Conservation (phyloP, 2,329 filamentous ascomycete genomes). For the Fusarium nelsonii region DNA sequence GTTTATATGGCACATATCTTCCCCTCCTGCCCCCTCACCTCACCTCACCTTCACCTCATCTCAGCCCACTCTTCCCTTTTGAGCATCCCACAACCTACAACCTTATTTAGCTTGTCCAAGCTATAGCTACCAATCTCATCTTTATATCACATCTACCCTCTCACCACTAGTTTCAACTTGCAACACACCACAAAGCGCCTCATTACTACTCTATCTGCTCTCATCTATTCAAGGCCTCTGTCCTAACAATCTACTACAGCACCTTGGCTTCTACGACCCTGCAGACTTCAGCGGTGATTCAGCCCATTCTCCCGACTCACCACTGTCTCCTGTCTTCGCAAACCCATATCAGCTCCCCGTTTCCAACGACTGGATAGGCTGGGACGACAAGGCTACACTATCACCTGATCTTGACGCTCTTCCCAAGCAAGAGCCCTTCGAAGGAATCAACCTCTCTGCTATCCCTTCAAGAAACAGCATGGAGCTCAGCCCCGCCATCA, state of each 20-base stretch:
- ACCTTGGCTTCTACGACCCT: conserved; percentile 47
- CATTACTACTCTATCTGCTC: neutral
- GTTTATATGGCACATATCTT: conserved; percentile 47
- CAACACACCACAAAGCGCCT: conserved; percentile 40
- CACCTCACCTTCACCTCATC: conserved; percentile 42
- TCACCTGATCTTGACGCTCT: conserved; percentile 47
- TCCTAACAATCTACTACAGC: conserved; percentile 42
- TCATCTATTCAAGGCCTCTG: neutral
- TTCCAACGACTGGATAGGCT: conserved; percentile 47
- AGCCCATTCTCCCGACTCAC: conserved; percentile 47
- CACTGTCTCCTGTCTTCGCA: conserved; percentile 46
- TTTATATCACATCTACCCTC: conserved; percentile 35
- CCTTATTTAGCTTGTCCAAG: conserved; percentile 24
- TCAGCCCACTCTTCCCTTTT: conserved; percentile 41
- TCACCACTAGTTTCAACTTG: conserved; percentile 24
- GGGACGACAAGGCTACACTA: conserved; percentile 48
- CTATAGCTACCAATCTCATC: conserved; percentile 30
- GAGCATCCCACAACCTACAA: conserved; percentile 20
- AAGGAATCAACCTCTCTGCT: conserved; percentile 45
- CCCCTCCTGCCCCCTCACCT: conserved; percentile 39
- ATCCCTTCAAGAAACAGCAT: conserved; percentile 47
- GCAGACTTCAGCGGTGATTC: conserved; percentile 48
- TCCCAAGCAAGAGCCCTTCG: conserved; percentile 48
- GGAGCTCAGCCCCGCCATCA: conserved; percentile 48
- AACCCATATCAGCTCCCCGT: conserved; percentile 48